phyloP scores from a whole-genome alignment of 371 early-diverging fungal species.

The Blastocladiella emersonii region DNA sequence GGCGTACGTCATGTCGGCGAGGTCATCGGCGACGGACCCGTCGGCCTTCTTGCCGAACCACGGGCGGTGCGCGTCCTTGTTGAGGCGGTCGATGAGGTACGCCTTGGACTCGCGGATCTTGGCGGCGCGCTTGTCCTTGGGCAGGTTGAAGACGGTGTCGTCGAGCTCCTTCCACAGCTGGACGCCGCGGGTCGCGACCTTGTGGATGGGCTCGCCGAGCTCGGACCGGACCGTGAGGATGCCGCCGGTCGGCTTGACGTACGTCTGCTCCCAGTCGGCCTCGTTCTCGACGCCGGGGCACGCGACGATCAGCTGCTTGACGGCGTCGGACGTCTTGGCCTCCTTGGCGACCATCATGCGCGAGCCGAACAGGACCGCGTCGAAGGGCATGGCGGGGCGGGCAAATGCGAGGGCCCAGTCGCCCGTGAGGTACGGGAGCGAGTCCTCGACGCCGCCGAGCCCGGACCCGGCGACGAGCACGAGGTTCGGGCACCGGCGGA shows the following conservation, averaged over 20 bases:
- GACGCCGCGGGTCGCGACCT: constrained; percentile 89
- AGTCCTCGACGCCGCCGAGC: constrained; percentile 81
- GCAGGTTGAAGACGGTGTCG: constrained; percentile 73
- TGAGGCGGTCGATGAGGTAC: constrained; percentile 79
- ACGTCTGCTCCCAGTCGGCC: constrained; percentile 82
- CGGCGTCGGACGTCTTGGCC: constrained; percentile 61
- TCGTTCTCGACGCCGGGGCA: constrained; percentile 75
- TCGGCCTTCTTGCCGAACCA: constrained; percentile 85
- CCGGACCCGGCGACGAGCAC: constrained; percentile 84
- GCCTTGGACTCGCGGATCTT: constrained; percentile 75
- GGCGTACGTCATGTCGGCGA: constrained; percentile 85
- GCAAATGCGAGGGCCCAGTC: constrained; percentile 75
- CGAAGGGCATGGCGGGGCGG: constrained; percentile 90
- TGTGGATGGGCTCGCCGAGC: constrained; percentile 93
- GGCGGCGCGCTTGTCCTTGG: constrained; percentile 73
- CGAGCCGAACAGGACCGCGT: constrained; percentile 85
- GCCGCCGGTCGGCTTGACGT: constrained; percentile 79
- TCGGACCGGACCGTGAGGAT: constrained; percentile 88
- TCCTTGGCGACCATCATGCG: constrained; percentile 94
- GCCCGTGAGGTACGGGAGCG: constrained; percentile 87
- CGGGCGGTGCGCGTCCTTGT: constrained; percentile 60
- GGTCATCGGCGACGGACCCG: constrained; percentile 48
- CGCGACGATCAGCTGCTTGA: constrained; percentile 82
- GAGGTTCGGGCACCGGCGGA: constrained; percentile 73
- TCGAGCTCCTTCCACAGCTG: constrained; percentile 90